Evolutionary conservation across 164 flowering plant genomes (phyloP).

Genomic region (Cinnamomum chago): DNA sequence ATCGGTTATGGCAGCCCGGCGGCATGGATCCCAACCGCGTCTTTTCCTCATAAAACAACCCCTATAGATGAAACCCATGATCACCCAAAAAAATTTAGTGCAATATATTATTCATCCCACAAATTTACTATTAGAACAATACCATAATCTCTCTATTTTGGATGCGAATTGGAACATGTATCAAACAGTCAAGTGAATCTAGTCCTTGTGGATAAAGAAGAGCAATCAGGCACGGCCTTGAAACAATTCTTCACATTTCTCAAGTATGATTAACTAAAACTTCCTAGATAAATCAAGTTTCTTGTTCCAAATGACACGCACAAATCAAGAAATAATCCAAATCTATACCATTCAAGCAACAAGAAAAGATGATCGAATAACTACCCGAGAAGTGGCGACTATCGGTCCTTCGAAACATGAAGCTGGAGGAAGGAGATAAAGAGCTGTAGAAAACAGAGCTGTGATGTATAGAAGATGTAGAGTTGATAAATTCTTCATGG

Average conservation of each 20-base stretch:
- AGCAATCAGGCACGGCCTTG: not conserved
- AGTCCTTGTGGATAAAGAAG: not conserved
- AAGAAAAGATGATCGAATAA: not conserved
- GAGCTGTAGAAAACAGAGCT: not conserved
- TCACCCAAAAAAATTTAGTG: no score
- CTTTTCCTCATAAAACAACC: slow-evolving; percentile 35
- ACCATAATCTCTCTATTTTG: no score
- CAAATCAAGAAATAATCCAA: not conserved
- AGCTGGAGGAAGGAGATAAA: not conserved
- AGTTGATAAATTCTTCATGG: slow-evolving; percentile 7
- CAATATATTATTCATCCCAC: not conserved
- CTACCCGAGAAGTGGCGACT: slow-evolving; percentile 7
- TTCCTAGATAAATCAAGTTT: no score
- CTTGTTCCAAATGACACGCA: no score
- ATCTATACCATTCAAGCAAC: no score
- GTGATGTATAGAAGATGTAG: not conserved
- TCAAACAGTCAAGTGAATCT: no score
- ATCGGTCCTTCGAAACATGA: not conserved
- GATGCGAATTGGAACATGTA: no score
- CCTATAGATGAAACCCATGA: slow-evolving; percentile 10
- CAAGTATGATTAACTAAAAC: no score
- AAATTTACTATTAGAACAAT: not conserved
- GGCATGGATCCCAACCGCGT: slow-evolving; percentile 74
- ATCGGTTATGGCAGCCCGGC: slow-evolving; percentile 83
- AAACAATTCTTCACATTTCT: no score